These are phyloP conservation scores for Picochlorum costavermella DNA, from an alignment of 139 green algal genomes.

Conservation along the genomic window DNA sequence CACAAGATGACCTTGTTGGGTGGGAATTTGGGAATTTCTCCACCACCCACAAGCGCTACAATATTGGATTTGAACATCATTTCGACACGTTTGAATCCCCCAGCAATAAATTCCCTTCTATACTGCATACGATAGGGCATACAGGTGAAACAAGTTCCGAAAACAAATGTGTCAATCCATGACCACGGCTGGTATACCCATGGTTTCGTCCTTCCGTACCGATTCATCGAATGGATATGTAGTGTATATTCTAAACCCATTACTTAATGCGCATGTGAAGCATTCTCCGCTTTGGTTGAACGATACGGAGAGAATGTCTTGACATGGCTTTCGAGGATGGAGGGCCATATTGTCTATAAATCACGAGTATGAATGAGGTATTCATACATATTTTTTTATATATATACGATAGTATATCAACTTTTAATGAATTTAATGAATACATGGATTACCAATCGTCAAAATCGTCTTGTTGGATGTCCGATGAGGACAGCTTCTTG, in stretches of 20 bases:
- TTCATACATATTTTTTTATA: no score
- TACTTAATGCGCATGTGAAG: slow-evolving; percentile 69
- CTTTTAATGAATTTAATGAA: no score
- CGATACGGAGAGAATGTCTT: slow-evolving; percentile 10
- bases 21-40: slow-evolving; percentile 57
- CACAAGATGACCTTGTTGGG: slow-evolving; percentile 96
- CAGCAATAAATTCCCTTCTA: slow-evolving; percentile 67
- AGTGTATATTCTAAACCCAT: slow-evolving; percentile 86
- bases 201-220: slow-evolving; percentile 30
- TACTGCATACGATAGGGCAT: slow-evolving; percentile 47
- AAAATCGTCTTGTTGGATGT: slow-evolving; percentile 17
- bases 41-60: slow-evolving; percentile 86
- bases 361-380: no score
- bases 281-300: slow-evolving; percentile 79
- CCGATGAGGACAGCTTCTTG: slow-evolving; percentile 11
- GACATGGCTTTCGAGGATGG: slow-evolving; percentile 26
- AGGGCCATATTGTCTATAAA: neutral
- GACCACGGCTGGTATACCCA: no score
- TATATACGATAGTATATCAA: no score
- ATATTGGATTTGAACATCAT: slow-evolving; percentile 98
- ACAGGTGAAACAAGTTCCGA: neutral
- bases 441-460: slow-evolving; percentile 14
- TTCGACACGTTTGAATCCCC: slow-evolving; percentile 71
- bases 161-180: no score
- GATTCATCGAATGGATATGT: slow-evolving; percentile 87